Evolutionary conservation across 192 early-diverging fungal genomes (phyloP), one percentile per base, ranked within the genome.

Genomic region (Mortierella alpina): DNA sequence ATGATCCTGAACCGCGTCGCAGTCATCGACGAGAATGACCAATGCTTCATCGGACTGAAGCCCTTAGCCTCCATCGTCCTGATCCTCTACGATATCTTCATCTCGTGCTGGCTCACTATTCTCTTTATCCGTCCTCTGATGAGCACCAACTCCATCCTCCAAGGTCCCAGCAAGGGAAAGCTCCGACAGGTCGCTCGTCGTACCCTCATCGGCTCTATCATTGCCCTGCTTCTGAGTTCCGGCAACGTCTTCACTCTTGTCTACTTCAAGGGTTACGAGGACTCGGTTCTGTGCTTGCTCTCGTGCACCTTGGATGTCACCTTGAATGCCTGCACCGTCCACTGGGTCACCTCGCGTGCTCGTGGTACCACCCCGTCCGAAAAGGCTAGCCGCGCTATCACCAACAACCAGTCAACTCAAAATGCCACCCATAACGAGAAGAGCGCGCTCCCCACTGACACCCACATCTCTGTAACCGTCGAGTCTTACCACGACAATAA

Each of bases 271-370:
- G 86, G 86, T 7, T 63, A 68, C 12, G 84, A 87, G 56, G 73
- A 79, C 54, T 82, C 84, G 17, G 70, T 85, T 14, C 52, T 87
- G 7, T 87, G 86, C 60, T 53, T 87, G 49, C 73, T 83, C 14
- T 84, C 79, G 17, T 87, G 86, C 53, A 81, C 80, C 14, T 45
- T 87, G 40, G 86, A 87, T 54, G 86, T 87, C 22, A 85, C 82
- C 7, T 55, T 87, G 17, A 87, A 85, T 48, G 74, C 82, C 9
- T 57, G 55, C 31, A 83, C 84, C 2, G 71, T 87, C 40, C 84
- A 85, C 59, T 87, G 86, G 86, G 86, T 87, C 51, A 85, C 80
- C 41, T 70, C 62, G 0, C 76, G 69, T 31, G 69, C 63, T 14
- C 68, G 65, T 9, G 48, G 65, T 15, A 40, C 57, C 31, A 56